Conservation (phyloP, 257 asterid genomes). For the Solanum sitiens region DNA sequence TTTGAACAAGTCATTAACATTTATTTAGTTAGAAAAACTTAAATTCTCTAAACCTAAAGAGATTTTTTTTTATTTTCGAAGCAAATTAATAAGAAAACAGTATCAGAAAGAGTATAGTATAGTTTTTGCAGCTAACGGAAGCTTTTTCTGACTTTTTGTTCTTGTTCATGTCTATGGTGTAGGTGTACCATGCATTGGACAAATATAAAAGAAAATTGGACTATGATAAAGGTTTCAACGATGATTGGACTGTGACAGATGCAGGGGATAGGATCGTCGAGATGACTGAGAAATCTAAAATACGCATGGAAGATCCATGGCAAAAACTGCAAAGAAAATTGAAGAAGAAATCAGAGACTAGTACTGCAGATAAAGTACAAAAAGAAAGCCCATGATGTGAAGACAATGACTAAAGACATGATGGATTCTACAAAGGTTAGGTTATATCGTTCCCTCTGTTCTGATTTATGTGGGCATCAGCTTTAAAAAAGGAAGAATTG, state of each 20-base stretch:
- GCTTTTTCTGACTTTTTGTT: not conserved
- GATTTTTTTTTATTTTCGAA: not conserved
- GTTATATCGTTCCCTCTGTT: not conserved
- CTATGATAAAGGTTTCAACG: not conserved
- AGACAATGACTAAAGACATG: not conserved
- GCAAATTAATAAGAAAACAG: not conserved
- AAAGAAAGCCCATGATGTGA: slow-evolving; percentile 22
- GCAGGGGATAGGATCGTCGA: not conserved
- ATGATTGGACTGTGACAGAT: not conserved
- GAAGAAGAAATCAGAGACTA: slow-evolving; percentile 13
- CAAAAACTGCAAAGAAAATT: slow-evolving; percentile 5
- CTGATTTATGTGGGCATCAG: not conserved
- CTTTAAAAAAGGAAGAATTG: not conserved
- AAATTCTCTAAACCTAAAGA: too few species aligned
- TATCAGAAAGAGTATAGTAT: not conserved
- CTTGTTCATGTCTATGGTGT: not conserved
- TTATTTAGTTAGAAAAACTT: too few species aligned
- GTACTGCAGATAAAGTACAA: not conserved
- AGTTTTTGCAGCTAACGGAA: not conserved
- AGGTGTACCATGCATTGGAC: slow-evolving; percentile 34
- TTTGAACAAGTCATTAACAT: too few species aligned
- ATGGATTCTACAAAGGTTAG: slow-evolving; percentile 23
- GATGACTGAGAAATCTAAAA: not conserved
- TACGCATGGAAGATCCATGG: slow-evolving; percentile 12
- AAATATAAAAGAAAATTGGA: slow-evolving; percentile 22